A percentile compares a stretch with the other conserved stretches of the same genome.
phyloP scores from a whole-genome alignment of 1,139 yeast species.

The Pichia sp. region DNA sequence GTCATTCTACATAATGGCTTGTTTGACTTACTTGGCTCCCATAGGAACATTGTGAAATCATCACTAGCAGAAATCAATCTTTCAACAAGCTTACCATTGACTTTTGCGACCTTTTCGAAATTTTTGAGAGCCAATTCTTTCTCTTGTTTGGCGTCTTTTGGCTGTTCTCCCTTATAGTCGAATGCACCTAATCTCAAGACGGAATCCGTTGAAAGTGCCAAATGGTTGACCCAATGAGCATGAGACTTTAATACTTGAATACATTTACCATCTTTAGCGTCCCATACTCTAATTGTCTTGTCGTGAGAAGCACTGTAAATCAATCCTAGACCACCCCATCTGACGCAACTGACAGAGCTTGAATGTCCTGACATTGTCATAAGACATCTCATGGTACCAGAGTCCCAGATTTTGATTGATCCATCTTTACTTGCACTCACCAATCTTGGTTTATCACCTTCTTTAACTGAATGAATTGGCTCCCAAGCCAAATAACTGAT shows the following conservation, averaged over 20 bases:
- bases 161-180: conserved; percentile 51
- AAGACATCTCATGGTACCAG: conserved; percentile 58
- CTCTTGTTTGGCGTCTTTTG: conserved; percentile 46
- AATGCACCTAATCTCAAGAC: conserved; percentile 79
- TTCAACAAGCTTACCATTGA: conserved; percentile 63
- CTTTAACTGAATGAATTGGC: conserved; percentile 72
- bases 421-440: conserved; percentile 92
- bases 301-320: conserved; percentile 92
- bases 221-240: conserved; percentile 97
- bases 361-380: conserved; percentile 84
- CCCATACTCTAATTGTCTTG: conserved; percentile 92
- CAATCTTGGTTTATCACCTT: conserved; percentile 60
- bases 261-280: conserved; percentile 69
- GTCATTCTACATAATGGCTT: conserved; percentile 92
- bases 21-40: conserved; percentile 80
- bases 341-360: conserved; percentile 84
- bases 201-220: conserved; percentile 85
- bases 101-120: conserved; percentile 71
- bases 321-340: conserved; percentile 89
- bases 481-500: conserved; percentile 90
- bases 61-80: conserved; percentile 92
- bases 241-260: conserved; percentile 77
- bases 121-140: conserved; percentile 51
- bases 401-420: conserved; percentile 85
- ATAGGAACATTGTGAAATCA: conserved; percentile 94